Conservation (phyloP, 176 grass and related monocot genomes). For the Chloris gayana region DNA sequence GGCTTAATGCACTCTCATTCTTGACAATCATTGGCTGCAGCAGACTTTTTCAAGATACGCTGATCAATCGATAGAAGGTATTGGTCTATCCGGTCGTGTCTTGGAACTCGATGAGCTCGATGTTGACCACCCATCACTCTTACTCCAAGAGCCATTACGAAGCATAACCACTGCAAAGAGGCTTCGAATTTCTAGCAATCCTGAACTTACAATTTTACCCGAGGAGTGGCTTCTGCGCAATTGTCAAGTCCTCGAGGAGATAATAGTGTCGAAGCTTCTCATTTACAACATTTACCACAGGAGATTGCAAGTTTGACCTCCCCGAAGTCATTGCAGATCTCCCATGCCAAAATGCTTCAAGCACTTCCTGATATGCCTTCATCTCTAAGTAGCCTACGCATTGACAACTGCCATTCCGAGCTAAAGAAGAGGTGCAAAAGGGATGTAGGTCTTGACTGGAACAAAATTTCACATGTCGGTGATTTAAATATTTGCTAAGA, state of each 20-base stretch:
- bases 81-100: neutral
- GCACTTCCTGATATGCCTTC: slow-evolving; percentile 26
- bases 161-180: slow-evolving; percentile 30
- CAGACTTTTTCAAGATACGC: slow-evolving; percentile 32
- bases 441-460: slow-evolving; percentile 12
- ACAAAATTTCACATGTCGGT: slow-evolving; percentile 19
- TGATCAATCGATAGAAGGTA: neutral
- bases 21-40: slow-evolving; percentile 45
- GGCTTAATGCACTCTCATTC: slow-evolving; percentile 19
- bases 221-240: slow-evolving; percentile 29
- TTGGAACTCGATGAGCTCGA: slow-evolving; percentile 30
- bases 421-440: slow-evolving; percentile 28
- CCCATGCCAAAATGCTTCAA: slow-evolving; percentile 14
- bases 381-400: slow-evolving; percentile 20
- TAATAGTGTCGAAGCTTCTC: slow-evolving; percentile 18
- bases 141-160: slow-evolving; percentile 38
- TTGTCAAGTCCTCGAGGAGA: slow-evolving; percentile 1
- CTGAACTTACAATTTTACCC: slow-evolving; percentile 28
- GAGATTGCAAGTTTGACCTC: slow-evolving; percentile 8
- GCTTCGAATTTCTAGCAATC: slow-evolving; percentile 11
- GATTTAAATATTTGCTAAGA: slow-evolving; percentile 17
- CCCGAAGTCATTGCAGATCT: slow-evolving; percentile 11
- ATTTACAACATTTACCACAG: slow-evolving; percentile 27
- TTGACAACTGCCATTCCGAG: slow-evolving; percentile 8
- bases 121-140: slow-evolving; percentile 33